A percentile compares a stretch with the other conserved stretches of the same genome.
Conservation (phyloP, 169 alveolate species). For the Theileria luwenshuni region DNA sequence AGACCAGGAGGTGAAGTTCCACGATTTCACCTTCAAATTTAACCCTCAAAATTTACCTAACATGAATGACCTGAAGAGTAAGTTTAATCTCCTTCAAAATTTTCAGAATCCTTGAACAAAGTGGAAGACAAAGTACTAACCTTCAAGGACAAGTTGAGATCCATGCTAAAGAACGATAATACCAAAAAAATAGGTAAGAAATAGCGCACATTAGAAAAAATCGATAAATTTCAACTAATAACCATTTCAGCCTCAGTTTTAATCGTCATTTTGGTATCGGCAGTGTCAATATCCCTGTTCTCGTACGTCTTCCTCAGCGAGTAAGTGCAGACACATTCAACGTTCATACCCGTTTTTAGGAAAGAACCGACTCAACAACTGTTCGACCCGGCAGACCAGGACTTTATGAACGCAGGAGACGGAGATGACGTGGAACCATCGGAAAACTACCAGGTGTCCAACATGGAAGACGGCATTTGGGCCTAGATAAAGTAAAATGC, state of each 20-base stretch:
- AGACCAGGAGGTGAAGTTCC: conserved; percentile 3
- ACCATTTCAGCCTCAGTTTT: conserved; percentile 34
- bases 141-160: neutral
- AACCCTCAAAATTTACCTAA: neutral
- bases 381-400: conserved; percentile 26
- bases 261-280: conserved; percentile 25
- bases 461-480: conserved; percentile 61
- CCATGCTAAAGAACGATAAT: neutral
- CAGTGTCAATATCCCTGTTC: conserved; percentile 18
- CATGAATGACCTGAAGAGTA: neutral
- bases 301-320: conserved; percentile 30
- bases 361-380: conserved; percentile 16
- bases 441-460: conserved; percentile 51
- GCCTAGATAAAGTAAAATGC: conserved; percentile 16
- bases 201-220: neutral
- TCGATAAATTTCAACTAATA: too few relatives aligned
- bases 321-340: conserved; percentile 1
- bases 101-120: neutral
- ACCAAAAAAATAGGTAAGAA: conserved; percentile 7
- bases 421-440: conserved; percentile 53
- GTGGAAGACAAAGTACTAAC: conserved; percentile 1
- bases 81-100: neutral
- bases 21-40: conserved; percentile 1
- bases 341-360: conserved; percentile 1
- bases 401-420: conserved; percentile 39